phyloP scores from a whole-genome alignment of 1,139 yeast genomes.

The Suhomyces bribrorum region DNA sequence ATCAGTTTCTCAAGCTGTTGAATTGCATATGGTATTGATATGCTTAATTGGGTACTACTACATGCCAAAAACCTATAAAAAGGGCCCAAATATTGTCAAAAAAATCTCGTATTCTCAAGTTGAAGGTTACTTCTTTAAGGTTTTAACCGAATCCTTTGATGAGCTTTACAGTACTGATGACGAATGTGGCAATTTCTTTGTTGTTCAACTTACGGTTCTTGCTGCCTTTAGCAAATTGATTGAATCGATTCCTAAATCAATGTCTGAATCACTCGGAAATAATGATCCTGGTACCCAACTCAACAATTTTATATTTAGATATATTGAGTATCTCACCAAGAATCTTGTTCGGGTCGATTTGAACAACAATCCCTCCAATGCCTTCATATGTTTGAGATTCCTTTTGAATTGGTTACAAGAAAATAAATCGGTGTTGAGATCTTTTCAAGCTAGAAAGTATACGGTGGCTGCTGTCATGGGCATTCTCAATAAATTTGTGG shows the following conservation, averaged over 20 bases:
- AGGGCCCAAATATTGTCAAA: slow-evolving; percentile 27
- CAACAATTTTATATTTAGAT: slow-evolving; percentile 28
- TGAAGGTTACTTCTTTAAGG: slow-evolving; percentile 28
- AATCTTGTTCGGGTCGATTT: slow-evolving; percentile 21
- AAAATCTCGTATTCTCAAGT: slow-evolving; percentile 26
- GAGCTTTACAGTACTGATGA: slow-evolving; percentile 11
- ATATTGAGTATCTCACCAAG: slow-evolving; percentile 37
- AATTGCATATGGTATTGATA: slow-evolving; percentile 26
- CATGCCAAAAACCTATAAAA: slow-evolving; percentile 29
- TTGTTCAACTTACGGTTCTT: slow-evolving; percentile 29
- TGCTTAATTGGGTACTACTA: slow-evolving; percentile 34
- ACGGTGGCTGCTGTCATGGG: slow-evolving; percentile 32
- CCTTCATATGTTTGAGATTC: slow-evolving; percentile 43
- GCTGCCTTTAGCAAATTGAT: slow-evolving; percentile 23
- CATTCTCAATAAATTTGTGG: slow-evolving; percentile 29
- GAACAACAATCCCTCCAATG: slow-evolving; percentile 18
- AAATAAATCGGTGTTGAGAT: slow-evolving; percentile 41
- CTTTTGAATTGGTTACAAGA: slow-evolving; percentile 55
- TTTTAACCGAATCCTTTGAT: slow-evolving; percentile 8
- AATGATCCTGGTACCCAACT: slow-evolving; percentile 18
- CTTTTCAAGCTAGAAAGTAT: slow-evolving; percentile 35
- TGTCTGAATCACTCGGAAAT: slow-evolving; percentile 8
- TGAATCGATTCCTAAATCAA: slow-evolving; percentile 3
- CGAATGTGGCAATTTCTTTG: slow-evolving; percentile 16
- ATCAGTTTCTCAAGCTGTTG: slow-evolving; percentile 12